Conservation (phyloP, 768 basidiomycete genomes). For the Lactifluus volemus region DNA sequence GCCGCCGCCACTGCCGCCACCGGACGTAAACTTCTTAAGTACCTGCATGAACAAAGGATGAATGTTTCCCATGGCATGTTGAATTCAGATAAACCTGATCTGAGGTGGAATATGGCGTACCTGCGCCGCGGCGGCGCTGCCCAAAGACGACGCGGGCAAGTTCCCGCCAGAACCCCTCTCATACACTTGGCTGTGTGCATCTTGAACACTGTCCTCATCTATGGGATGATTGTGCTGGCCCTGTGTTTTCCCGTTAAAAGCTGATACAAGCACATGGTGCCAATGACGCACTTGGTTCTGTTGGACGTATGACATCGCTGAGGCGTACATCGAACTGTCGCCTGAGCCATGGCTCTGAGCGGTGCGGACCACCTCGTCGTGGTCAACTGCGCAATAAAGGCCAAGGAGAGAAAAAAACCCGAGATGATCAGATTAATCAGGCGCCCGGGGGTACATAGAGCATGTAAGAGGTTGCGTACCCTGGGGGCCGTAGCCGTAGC, state of each 20-base stretch:
- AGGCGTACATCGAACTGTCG: conserved; percentile 46
- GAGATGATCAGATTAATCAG: conserved; percentile 7
- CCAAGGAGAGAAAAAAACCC: not conserved
- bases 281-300: conserved; percentile 38
- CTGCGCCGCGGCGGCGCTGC: conserved; percentile 73
- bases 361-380: conserved; percentile 48
- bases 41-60: conserved; percentile 30
- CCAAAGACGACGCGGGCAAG: conserved; percentile 56
- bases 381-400: conserved; percentile 40
- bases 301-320: conserved; percentile 44
- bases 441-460: not conserved
- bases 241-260: conserved; percentile 26
- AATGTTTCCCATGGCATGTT: not conserved
- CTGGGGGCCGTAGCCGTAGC: too few relatives aligned
- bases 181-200: conserved; percentile 59
- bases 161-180: conserved; percentile 38
- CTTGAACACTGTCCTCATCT: conserved; percentile 54
- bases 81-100: not conserved
- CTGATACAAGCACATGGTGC: not conserved
- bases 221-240: conserved; percentile 47
- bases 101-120: conserved; percentile 27
- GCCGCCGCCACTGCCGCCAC: conserved; percentile 31
- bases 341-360: conserved; percentile 52
- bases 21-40: conserved; percentile 60
- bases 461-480: too few relatives aligned